Evolutionary conservation across 1,284 basidiomycete genomes (phyloP).

Genomic region (Heterobasidion occidentale): DNA sequence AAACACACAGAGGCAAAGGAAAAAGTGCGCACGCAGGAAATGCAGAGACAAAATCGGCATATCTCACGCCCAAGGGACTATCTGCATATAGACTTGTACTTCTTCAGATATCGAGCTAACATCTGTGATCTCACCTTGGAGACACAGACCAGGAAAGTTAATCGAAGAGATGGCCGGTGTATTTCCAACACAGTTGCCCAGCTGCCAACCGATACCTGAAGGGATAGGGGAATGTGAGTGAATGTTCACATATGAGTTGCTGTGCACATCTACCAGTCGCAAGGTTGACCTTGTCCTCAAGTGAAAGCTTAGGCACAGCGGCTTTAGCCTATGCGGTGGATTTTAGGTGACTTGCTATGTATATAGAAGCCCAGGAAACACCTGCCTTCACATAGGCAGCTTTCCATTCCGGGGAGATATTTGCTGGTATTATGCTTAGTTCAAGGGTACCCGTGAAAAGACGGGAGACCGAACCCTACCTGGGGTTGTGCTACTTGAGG

Average conservation of each 20-base stretch:
- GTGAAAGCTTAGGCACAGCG: constrained; percentile 39
- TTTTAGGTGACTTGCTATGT: neutral
- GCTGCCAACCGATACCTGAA: constrained; percentile 35
- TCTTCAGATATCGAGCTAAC: neutral
- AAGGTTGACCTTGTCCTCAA: constrained; percentile 48
- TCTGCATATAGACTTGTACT: constrained; percentile 22
- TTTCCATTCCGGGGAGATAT: constrained; percentile 45
- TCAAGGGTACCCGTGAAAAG: constrained; percentile 6
- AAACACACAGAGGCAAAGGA: neutral
- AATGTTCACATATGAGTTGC: neutral
- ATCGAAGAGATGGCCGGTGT: constrained; percentile 52
- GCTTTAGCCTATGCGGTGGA: constrained; percentile 28
- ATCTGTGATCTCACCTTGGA: constrained; percentile 35
- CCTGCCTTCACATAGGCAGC: constrained; percentile 45
- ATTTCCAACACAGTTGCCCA: constrained; percentile 60
- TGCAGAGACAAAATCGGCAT: constrained; percentile 51
- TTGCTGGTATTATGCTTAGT: constrained; percentile 22
- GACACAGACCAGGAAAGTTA: constrained; percentile 62
- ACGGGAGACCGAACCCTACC: neutral
- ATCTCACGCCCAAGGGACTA: constrained; percentile 55
- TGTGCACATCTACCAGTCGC: constrained; percentile 35
- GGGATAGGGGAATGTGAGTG: constrained; percentile 1
- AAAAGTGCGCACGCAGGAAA: constrained; percentile 52
- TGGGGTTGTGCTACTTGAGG: constrained; percentile 44
- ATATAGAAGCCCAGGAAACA: neutral